Evolutionary conservation across 176 grass and related monocot species (phyloP).

Genomic region (Elaeis guineensis): DNA sequence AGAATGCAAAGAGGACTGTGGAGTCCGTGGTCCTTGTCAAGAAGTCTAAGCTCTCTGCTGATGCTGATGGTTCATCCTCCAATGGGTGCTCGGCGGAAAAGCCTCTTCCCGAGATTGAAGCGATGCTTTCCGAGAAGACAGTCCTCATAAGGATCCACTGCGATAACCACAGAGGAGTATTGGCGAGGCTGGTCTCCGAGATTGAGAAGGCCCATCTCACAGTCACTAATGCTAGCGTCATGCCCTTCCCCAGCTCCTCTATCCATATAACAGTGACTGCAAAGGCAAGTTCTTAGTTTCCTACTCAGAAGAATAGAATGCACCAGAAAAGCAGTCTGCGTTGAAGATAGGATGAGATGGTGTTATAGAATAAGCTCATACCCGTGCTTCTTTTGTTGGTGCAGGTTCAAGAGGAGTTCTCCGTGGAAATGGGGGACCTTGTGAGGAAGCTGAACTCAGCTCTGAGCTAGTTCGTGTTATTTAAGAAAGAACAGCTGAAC

Average conservation of each 20-base stretch:
- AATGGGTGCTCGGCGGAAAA: not conserved
- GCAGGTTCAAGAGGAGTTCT: slow-evolving; percentile 5
- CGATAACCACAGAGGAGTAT: slow-evolving; percentile 11
- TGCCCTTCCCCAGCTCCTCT: slow-evolving; percentile 19
- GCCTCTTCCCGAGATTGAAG: slow-evolving; percentile 13
- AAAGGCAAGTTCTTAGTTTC: slow-evolving; percentile 10
- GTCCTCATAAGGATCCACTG: slow-evolving; percentile 30
- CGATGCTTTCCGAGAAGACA: slow-evolving; percentile 10
- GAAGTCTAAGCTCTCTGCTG: slow-evolving; percentile 3
- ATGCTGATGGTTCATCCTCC: slow-evolving; percentile 12
- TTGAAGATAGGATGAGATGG: too few relatives aligned
- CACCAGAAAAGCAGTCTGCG: too few relatives aligned
- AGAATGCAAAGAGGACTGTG: not conserved
- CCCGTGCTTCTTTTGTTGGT: too few relatives aligned
- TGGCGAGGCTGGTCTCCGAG: slow-evolving; percentile 25
- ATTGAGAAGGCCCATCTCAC: slow-evolving; percentile 21
- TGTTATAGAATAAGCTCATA: too few relatives aligned
- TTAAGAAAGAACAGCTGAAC: too few relatives aligned
- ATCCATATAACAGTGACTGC: slow-evolving; percentile 26
- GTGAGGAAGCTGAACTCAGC: slow-evolving; percentile 14
- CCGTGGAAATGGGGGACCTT: slow-evolving; percentile 4
- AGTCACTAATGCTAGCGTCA: slow-evolving; percentile 13
- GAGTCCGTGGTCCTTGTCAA: slow-evolving; percentile 9
- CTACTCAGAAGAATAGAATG: too few relatives aligned
- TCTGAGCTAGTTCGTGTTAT: not conserved